Evolutionary conservation across 2,329 filamentous ascomycete species (phyloP), one percentile per base, ranked within the genome.

Genomic region (Hymenoscyphus linearis): DNA sequence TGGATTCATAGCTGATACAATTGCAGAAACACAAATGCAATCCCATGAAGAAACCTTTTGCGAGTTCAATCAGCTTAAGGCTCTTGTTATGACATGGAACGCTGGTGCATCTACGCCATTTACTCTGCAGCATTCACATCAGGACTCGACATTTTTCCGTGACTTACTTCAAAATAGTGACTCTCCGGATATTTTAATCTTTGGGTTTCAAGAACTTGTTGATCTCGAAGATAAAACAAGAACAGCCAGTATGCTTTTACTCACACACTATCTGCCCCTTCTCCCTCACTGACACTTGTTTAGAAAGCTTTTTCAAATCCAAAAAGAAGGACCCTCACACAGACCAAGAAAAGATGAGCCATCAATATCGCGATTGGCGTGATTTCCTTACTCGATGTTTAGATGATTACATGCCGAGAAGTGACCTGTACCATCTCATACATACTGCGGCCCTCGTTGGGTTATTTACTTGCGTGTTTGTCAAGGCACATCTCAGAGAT

Each of bases 151-250:
- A 52, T 98, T 98, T 74, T 89, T 98, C 70, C 85, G 86, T 66
- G 85, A 93, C 61, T 82, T 96, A 16, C 79, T 99, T 27, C 84
- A 87, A 65, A 84, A 83, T n/a, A 87, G 89, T 64, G 83, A 88
- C 44, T 86, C 89, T 7, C 91, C 95, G 0, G 95, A 98, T 68
- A 92, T 99, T 56, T 77, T 98, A 2, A 85, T 98, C 0, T 99
- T 99, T 78, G 93, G 93, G 1, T 99, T 99, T 74, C 95, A 99
- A 74, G 95, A 99, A 75, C 82, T 99, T n/a, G 95, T 99, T 3
- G 95, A 99, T 71, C 80, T 99, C 7, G 95, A 99, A 74, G 91
- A 99, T 76, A 98, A 98, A 78, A 96, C 93, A 67, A 89, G 96
- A 57, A 98, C 93, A 25, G 95, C 95, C n/a, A 97, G 86, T 85